Conservation (phyloP, 352 stramenopile genomes). For the Phytopythium kandeliae region DNA sequence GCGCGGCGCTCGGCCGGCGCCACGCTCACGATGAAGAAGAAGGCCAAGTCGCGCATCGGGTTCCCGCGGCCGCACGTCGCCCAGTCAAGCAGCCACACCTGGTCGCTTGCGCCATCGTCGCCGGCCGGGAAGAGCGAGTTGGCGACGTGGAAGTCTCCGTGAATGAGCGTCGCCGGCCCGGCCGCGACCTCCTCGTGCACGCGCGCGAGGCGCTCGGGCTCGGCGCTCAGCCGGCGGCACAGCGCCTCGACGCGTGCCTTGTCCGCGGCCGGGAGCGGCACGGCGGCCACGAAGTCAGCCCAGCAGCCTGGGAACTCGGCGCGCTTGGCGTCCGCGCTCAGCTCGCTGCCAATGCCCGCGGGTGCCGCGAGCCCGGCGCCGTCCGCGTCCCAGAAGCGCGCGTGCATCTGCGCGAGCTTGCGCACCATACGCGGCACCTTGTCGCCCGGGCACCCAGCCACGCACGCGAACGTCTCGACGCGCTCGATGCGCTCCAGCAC, state of each 20-base stretch:
- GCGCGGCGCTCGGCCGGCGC: conserved; percentile 30
- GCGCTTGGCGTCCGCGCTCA: conserved; percentile 51
- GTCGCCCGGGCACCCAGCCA: conserved; percentile 51
- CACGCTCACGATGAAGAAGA: conserved; percentile 83
- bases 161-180: conserved; percentile 59
- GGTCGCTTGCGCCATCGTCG: conserved; percentile 13
- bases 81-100: conserved; percentile 75
- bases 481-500: conserved; percentile 53
- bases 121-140: conserved; percentile 57
- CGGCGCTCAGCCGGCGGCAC: conserved; percentile 42
- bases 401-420: conserved; percentile 64
- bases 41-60: conserved; percentile 69
- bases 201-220: conserved; percentile 24
- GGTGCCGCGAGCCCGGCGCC: conserved; percentile 33
- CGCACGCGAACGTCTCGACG: conserved; percentile 49
- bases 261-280: conserved; percentile 25
- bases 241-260: conserved; percentile 23
- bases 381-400: conserved; percentile 39
- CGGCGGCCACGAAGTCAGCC: conserved; percentile 41
- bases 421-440: conserved; percentile 36
- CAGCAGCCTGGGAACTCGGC: conserved; percentile 60
- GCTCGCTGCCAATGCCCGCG: conserved; percentile 66
- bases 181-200: conserved; percentile 48
- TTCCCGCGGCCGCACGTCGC: conserved; percentile 71
- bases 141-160: conserved; percentile 79